phyloP scores from a whole-genome alignment of 495 filamentous ascomycete species.

The Penicillium egyptiacum region DNA sequence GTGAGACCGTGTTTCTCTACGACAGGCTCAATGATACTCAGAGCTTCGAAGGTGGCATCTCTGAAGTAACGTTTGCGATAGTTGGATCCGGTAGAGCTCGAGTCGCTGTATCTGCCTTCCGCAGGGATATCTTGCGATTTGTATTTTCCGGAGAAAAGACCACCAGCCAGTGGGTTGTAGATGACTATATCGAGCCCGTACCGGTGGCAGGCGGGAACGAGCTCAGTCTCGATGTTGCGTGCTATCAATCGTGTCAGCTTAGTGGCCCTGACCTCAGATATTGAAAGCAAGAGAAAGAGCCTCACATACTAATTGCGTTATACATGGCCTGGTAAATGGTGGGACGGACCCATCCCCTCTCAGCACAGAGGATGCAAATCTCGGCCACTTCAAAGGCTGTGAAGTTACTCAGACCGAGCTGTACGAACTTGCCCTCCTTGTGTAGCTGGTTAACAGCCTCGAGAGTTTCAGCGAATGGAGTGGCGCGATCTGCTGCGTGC shows the following conservation, averaged over 20 bases:
- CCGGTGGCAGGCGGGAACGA: slow-evolving; percentile 71
- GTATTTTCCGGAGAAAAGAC: slow-evolving; percentile 81
- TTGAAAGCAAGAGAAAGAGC: neutral
- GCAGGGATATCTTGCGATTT: slow-evolving; percentile 66
- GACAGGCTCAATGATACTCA: slow-evolving; percentile 71
- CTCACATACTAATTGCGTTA: slow-evolving; percentile 55
- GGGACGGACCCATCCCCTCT: slow-evolving; percentile 67
- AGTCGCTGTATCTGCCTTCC: slow-evolving; percentile 69
- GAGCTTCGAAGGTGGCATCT: slow-evolving; percentile 72
- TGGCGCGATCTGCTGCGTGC: slow-evolving; percentile 77
- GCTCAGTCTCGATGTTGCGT: slow-evolving; percentile 70
- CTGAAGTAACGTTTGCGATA: slow-evolving; percentile 84
- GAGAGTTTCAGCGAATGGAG: slow-evolving; percentile 79
- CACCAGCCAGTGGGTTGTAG: slow-evolving; percentile 84
- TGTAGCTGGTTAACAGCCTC: slow-evolving; percentile 75
- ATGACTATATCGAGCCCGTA: slow-evolving; percentile 85
- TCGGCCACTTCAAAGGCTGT: slow-evolving; percentile 91
- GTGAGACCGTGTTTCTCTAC: slow-evolving; percentile 73
- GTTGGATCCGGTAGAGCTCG: slow-evolving; percentile 50
- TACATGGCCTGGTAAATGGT: slow-evolving; percentile 67
- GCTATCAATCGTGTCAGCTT: slow-evolving; percentile 55
- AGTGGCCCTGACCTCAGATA: neutral
- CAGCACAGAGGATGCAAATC: slow-evolving; percentile 76
- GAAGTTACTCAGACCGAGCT: slow-evolving; percentile 79
- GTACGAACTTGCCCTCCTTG: slow-evolving; percentile 83